These are phyloP conservation scores for Populus deltoides DNA, from an alignment of 345 rosid genomes.

Conservation along the genomic window DNA sequence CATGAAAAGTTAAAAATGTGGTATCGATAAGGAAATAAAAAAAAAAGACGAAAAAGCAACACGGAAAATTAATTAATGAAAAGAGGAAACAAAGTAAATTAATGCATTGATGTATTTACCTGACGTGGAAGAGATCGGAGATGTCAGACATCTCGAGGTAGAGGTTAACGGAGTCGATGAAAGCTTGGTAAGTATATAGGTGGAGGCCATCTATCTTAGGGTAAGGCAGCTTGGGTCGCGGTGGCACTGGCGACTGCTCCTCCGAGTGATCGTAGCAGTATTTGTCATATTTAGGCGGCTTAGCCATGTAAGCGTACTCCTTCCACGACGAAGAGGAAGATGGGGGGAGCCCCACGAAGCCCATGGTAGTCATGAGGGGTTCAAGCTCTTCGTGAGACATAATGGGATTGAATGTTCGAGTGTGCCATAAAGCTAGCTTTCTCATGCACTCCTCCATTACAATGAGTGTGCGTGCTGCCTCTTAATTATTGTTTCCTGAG, in stretches of 20 bases:
- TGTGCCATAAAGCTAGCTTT: constrained; percentile 55
- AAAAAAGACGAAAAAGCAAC: not conserved
- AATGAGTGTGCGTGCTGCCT: not conserved
- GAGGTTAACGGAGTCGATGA: constrained; percentile 52
- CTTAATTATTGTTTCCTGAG: no score
- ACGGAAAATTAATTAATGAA: not conserved
- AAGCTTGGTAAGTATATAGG: constrained; percentile 40
- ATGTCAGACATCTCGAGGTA: constrained; percentile 37
- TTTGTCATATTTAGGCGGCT: not conserved
- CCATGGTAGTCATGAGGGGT: constrained; percentile 42
- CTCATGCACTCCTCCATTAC: constrained; percentile 38
- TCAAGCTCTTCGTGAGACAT: constrained; percentile 49
- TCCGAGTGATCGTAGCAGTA: not conserved
- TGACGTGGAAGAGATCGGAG: constrained; percentile 48
- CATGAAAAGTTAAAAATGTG: no score
- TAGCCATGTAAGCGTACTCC: constrained; percentile 33
- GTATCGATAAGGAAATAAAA: no score
- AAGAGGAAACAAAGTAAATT: not conserved
- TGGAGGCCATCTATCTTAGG: constrained; percentile 61
- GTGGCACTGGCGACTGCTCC: constrained; percentile 17
- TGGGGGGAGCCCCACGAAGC: constrained; percentile 36
- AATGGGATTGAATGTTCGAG: constrained; percentile 53
- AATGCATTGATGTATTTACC: constrained; percentile 16
- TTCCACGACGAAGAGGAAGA: constrained; percentile 16
- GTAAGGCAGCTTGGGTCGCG: constrained; percentile 40